Percentiles rank a stretch among this genome's conserved stretches.
These are phyloP conservation scores for Hypericum perforatum DNA, from an alignment of 345 rosid species.

Conservation along the genomic window DNA sequence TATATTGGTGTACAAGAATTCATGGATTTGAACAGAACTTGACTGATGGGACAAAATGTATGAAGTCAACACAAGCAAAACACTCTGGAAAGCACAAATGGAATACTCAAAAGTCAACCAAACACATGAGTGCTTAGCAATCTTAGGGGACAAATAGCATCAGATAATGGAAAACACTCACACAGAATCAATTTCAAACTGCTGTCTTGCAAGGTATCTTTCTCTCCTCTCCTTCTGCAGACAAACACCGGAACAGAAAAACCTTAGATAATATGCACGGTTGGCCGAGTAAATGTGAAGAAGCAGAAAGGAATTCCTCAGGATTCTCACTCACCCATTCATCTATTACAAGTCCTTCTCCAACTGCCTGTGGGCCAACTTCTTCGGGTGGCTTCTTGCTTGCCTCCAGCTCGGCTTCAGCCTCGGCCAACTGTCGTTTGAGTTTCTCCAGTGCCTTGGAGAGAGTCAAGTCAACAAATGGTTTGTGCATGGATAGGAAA, in stretches of 20 bases:
- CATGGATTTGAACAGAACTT: no score
- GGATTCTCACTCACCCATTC: constrained; percentile 20
- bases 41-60: no score
- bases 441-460: constrained; percentile 23
- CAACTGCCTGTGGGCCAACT: constrained; percentile 14
- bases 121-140: no score
- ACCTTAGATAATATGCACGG: background rate
- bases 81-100: no score
- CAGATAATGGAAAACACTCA: constrained; percentile 4
- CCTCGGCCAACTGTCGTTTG: constrained; percentile 22
- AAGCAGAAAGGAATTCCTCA: no score
- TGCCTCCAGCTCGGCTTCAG: constrained; percentile 23
- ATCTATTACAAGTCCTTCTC: constrained; percentile 26
- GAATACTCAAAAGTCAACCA: no score
- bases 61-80: no score
- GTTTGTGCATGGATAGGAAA: background rate
- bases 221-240: constrained; percentile 26
- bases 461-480: no score
- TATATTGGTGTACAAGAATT: no score
- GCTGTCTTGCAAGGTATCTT: constrained; percentile 25
- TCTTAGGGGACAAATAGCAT: no score
- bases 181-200: constrained; percentile 30
- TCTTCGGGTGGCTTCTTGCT: constrained; percentile 25
- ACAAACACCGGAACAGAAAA: background rate
- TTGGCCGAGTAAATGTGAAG: background rate